These are phyloP conservation scores for Phytopythium mirpurense DNA, from an alignment of 352 stramenopile species.

Conservation along the genomic window DNA sequence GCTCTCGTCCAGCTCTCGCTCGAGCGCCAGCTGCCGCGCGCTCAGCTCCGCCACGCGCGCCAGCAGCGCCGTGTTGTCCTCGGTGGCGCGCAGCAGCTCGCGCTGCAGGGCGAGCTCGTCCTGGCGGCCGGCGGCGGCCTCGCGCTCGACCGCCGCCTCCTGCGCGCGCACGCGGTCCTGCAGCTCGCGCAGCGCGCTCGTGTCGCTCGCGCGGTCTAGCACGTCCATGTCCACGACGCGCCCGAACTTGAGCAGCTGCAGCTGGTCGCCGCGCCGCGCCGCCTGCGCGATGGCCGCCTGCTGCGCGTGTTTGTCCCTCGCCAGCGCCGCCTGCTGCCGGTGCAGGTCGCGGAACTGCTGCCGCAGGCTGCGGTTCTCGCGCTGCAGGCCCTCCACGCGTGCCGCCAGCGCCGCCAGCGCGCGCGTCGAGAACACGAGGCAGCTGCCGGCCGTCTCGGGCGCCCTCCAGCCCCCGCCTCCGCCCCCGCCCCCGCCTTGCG, in stretches of 20 bases:
- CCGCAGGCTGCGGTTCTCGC: constrained; percentile 81
- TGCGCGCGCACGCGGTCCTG: constrained; percentile 66
- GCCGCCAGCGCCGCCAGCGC: constrained; percentile 55
- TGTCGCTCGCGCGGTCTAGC: constrained; percentile 85
- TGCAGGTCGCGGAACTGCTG: constrained; percentile 88
- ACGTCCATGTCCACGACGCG: constrained; percentile 82
- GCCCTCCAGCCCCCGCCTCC: constrained; percentile 38
- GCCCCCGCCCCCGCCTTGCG: too few relatives aligned
- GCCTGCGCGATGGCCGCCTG: constrained; percentile 60
- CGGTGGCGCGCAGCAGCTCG: constrained; percentile 71
- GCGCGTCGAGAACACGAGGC: constrained; percentile 70
- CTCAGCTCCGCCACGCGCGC: constrained; percentile 70
- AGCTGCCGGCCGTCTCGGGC: constrained; percentile 39
- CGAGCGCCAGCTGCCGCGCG: constrained; percentile 72
- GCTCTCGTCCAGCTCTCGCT: constrained; percentile 77
- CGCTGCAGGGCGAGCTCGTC: constrained; percentile 58
- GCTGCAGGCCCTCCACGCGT: constrained; percentile 77
- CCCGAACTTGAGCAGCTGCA: constrained; percentile 81
- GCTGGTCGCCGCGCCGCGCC: constrained; percentile 64
- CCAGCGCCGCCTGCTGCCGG: constrained; percentile 77
- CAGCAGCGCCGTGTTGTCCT: constrained; percentile 84
- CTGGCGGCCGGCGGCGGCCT: constrained; percentile 38
- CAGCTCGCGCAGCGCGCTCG: constrained; percentile 58
- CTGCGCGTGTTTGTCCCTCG: constrained; percentile 75
- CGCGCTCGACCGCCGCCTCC: constrained; percentile 66